Evolutionary conservation across 345 rosid species (phyloP).

Genomic region (Arabidopsis suecica): DNA sequence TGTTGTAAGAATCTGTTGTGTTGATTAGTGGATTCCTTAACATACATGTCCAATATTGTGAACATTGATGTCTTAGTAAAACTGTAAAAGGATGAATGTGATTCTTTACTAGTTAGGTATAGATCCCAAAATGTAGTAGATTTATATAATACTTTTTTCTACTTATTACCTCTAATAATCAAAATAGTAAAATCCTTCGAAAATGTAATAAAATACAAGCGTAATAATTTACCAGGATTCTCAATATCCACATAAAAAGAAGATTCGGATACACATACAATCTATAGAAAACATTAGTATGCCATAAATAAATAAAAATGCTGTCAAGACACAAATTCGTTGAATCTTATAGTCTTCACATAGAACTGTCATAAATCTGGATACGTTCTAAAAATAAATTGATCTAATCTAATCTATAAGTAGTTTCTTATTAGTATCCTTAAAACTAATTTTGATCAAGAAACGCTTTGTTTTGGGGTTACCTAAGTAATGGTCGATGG

Average conservation of each 20-base stretch:
- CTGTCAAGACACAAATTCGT: slow-evolving; percentile 22
- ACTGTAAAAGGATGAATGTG: not conserved
- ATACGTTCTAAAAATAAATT: slow-evolving; percentile 36
- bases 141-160: not conserved
- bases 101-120: not conserved
- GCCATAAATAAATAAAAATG: slow-evolving; percentile 5
- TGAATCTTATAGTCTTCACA: slow-evolving; percentile 12
- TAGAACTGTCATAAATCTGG: slow-evolving; percentile 18
- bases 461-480: not conserved
- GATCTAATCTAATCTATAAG: slow-evolving; percentile 17
- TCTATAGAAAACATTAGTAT: not conserved
- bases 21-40: no score
- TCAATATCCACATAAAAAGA: slow-evolving; percentile 21
- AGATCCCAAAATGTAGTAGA: not conserved
- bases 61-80: no score
- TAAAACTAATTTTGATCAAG: slow-evolving; percentile 9
- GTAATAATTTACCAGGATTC: not conserved
- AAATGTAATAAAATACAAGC: slow-evolving; percentile 1
- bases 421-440: slow-evolving; percentile 7
- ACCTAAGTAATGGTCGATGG: slow-evolving; percentile 26
- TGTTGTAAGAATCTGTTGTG: not conserved
- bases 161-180: not conserved
- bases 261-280: slow-evolving; percentile 21
- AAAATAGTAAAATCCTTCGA: not conserved
- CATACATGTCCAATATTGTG: no score